Percentiles rank a stretch among this genome's conserved stretches.
Evolutionary conservation across 2,329 filamentous ascomycete genomes (phyloP).

Genomic region (Colletotrichum sojae): DNA sequence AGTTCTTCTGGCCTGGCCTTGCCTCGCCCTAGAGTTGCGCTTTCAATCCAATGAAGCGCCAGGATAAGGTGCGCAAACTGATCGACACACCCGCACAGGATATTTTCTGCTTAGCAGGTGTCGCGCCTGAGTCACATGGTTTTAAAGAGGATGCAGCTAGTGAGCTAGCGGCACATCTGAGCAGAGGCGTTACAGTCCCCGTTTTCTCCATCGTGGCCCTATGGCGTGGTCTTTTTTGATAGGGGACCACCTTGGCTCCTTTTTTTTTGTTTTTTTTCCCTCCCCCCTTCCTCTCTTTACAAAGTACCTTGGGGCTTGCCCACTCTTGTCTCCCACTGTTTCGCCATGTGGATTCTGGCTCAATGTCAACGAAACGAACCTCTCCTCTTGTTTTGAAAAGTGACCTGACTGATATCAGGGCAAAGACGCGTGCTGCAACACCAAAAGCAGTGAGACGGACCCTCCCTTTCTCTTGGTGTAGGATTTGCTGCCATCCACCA

Average conservation of each 20-base stretch:
- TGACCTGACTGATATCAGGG: conserved; percentile 19
- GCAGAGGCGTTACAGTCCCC: conserved; percentile 9
- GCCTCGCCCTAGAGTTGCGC: background rate
- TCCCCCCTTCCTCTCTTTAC: too few relatives aligned
- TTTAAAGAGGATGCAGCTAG: conserved; percentile 40
- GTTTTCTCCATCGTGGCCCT: conserved; percentile 38
- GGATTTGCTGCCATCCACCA: background rate
- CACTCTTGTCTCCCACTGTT: background rate
- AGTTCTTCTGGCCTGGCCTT: background rate
- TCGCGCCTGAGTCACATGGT: conserved; percentile 39
- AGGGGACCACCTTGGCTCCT: conserved; percentile 36
- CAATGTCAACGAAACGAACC: conserved; percentile 14
- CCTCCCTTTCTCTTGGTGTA: background rate
- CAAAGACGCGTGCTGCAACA: conserved; percentile 28
- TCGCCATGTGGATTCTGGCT: conserved; percentile 28
- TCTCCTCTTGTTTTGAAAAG: conserved; percentile 13
- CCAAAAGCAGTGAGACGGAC: conserved; percentile 1
- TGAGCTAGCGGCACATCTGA: conserved; percentile 35
- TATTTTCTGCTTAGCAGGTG: conserved; percentile 9
- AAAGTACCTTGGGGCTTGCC: background rate
- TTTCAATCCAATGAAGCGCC: conserved; percentile 25
- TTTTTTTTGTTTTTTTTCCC: background rate
- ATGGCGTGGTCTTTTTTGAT: conserved; percentile 34
- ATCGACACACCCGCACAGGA: conserved; percentile 35
- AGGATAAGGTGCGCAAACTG: conserved; percentile 28